Base-by-base conservation (phyloP, 345 rosid species). In the Aurinia saxatilis region DNA sequence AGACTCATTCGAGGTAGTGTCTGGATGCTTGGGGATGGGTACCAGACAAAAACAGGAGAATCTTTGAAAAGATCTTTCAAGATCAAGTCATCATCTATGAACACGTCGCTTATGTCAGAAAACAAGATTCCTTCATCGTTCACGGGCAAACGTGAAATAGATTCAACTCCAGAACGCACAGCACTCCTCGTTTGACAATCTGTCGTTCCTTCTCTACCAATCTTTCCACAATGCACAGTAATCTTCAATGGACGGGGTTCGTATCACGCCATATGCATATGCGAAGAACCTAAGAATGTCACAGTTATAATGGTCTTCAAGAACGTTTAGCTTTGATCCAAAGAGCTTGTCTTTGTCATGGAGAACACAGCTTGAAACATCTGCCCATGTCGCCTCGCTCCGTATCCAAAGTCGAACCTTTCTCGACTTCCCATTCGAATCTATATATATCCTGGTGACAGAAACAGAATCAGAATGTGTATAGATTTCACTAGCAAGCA, bases 11-110 rank as follows among this genome's bases (percentile, higher is more conserved):
- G 79, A 27, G 83, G 66, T 57, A 86, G 53, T 21, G 58, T 63
- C 17, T 77, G 73, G 44, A 46, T 23, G 71, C 82, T 81, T 46
- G 75, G 73, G 65, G 76, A 67, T 65, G 97, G 95, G 72, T 57
- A 80, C 97, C 97, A 90, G 7, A 79, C 88, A 61, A 90, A 90
- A 38, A 82, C 46, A 67, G 79, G 42, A 12, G 76, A 76, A 14
- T 42, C 23, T 4, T 55, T 63, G 27, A 82, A 85, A 1, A 82
- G 67, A 30, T 83, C 90, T 49, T 81, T 79, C 21, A 84, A 73
- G 16, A 62, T 79, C 64, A 86, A 77, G 48, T 88, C 96, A 71
- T 88, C 96, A 9, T 85, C 84, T 13, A 88, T 75, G 45, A 82
- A 86, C 57, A 81, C 84, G 63, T 82, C 85, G 33, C 31, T 35